A percentile compares a stretch with the other conserved stretches of the same genome.
Evolutionary conservation across 2,329 filamentous ascomycete species (phyloP).

Genomic region (Botrytis aclada): DNA sequence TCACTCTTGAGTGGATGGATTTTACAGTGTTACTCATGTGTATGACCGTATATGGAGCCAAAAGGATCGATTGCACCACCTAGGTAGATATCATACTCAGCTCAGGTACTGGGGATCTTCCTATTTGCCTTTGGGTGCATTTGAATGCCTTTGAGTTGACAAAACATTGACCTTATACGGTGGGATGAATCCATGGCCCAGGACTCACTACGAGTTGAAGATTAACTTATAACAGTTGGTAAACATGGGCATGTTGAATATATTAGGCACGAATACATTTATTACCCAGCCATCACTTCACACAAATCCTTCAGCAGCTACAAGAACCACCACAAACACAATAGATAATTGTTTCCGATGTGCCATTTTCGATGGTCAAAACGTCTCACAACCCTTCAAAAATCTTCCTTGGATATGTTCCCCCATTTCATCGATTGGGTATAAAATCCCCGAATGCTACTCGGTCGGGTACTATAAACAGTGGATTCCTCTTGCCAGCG

Average conservation of each 20-base stretch:
- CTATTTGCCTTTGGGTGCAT: neutral
- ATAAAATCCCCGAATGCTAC: slow-evolving; percentile 8
- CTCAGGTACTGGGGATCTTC: neutral
- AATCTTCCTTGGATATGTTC: neutral
- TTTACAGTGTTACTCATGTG: neutral
- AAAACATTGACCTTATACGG: neutral
- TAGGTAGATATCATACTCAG: neutral
- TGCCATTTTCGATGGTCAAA: neutral
- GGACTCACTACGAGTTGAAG: neutral
- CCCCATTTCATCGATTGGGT: slow-evolving; percentile 12
- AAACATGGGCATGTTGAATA: neutral
- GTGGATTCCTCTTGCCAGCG: slow-evolving; percentile 14
- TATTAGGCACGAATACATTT: neutral
- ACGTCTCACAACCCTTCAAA: slow-evolving; percentile 1
- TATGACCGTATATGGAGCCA: neutral
- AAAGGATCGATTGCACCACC: neutral
- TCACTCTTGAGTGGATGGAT: neutral
- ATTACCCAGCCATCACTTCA: neutral
- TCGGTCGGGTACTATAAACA: slow-evolving; percentile 1
- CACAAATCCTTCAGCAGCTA: neutral
- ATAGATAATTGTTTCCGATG: neutral
- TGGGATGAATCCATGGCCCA: neutral
- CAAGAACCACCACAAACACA: neutral
- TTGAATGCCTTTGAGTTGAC: too few relatives aligned
- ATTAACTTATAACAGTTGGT: neutral